These are phyloP conservation scores for Heliocybe sulcata DNA, from an alignment of 1,284 basidiomycete species.

Conservation along the genomic window DNA sequence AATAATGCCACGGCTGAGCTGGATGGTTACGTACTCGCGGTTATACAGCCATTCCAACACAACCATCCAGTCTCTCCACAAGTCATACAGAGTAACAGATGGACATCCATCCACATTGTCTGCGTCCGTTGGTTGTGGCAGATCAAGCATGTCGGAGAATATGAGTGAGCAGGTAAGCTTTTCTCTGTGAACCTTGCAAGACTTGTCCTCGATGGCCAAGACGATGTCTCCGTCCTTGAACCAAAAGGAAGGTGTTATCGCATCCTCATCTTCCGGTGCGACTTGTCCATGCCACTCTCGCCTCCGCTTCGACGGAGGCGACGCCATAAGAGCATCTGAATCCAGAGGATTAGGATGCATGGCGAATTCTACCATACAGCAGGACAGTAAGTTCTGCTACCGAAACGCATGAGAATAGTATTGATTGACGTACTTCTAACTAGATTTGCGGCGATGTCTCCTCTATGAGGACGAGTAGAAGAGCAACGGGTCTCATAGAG, in stretches of 20 bases:
- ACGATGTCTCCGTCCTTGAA: conserved; percentile 24
- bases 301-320: neutral
- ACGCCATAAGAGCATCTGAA: neutral
- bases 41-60: conserved; percentile 26
- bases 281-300: neutral
- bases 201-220: conserved; percentile 13
- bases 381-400: too few relatives aligned
- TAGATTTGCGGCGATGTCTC: too few relatives aligned
- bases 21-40: conserved; percentile 14
- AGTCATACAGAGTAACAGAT: conserved; percentile 19
- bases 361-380: neutral
- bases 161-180: conserved; percentile 12
- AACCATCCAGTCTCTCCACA: conserved; percentile 21
- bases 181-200: conserved; percentile 16
- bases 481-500: too few relatives aligned
- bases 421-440: too few relatives aligned
- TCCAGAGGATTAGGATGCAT: neutral
- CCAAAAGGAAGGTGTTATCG: conserved; percentile 10
- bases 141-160: conserved; percentile 21
- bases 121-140: conserved; percentile 20
- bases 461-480: too few relatives aligned
- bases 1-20: neutral
- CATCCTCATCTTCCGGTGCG: neutral
- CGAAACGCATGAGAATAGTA: too few relatives aligned
- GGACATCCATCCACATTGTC: conserved; percentile 25